Evolutionary conservation across 495 filamentous ascomycete species (phyloP).

Genomic region (Margaritispora aquatica): DNA sequence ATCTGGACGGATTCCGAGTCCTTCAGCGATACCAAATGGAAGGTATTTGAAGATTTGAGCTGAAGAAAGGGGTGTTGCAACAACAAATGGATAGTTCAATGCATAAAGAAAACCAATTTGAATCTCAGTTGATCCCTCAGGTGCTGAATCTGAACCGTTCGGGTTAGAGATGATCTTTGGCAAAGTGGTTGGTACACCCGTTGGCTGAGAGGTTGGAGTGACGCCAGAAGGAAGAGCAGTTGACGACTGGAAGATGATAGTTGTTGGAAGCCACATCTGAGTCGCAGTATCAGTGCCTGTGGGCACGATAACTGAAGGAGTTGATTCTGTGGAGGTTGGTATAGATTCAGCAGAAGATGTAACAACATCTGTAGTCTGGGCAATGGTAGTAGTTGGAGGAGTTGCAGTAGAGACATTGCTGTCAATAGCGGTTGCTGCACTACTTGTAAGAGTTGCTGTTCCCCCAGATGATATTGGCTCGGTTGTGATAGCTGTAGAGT

Average conservation of each 20-base stretch:
- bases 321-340: background rate
- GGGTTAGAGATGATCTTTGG: slow-evolving; percentile 70
- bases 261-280: slow-evolving; percentile 23
- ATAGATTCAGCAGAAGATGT: background rate
- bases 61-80: slow-evolving; percentile 57
- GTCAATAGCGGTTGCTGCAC: background rate
- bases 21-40: slow-evolving; percentile 67
- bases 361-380: background rate
- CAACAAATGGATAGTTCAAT: slow-evolving; percentile 81
- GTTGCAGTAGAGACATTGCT: background rate
- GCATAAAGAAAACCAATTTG: slow-evolving; percentile 78
- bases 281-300: slow-evolving; percentile 15
- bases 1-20: slow-evolving; percentile 40
- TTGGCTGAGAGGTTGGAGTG: slow-evolving; percentile 3
- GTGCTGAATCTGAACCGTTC: slow-evolving; percentile 28
- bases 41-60: slow-evolving; percentile 84
- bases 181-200: slow-evolving; percentile 46
- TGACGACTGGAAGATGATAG: slow-evolving; percentile 23
- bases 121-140: slow-evolving; percentile 58
- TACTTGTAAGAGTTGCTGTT: background rate
- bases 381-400: background rate
- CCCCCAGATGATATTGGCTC: background rate
- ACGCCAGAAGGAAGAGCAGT: slow-evolving; percentile 13
- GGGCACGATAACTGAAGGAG: slow-evolving; percentile 21
- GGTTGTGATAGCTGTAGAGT: slow-evolving; percentile 5